Evolutionary conservation across 78 protist species (phyloP).

Genomic region (Polysphondylium violaceum): DNA sequence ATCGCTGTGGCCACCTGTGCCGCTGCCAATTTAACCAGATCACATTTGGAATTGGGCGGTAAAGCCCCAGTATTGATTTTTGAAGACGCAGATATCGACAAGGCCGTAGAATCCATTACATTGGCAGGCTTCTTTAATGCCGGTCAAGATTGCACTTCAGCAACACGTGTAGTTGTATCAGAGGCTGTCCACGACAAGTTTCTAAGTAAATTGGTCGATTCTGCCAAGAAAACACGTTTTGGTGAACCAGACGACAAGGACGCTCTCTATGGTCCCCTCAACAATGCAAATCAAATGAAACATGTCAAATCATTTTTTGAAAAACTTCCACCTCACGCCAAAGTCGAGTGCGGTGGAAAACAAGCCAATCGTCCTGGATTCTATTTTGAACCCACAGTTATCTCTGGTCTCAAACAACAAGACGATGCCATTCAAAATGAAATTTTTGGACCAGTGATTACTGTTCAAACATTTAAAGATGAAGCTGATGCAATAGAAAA

Average conservation of each 20-base stretch:
- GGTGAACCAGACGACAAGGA: constrained; percentile 71
- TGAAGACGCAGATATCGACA: constrained; percentile 90
- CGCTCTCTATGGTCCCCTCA: constrained; percentile 60
- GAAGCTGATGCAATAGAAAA: not conserved
- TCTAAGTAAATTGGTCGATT: constrained; percentile 10
- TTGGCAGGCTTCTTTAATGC: constrained; percentile 24
- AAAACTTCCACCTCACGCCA: constrained; percentile 52
- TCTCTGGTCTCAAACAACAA: not conserved
- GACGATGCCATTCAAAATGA: not conserved
- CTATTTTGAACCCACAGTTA: not conserved
- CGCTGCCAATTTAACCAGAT: constrained; percentile 28
- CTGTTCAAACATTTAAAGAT: not conserved
- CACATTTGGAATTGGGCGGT: constrained; percentile 92
- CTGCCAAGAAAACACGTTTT: not conserved
- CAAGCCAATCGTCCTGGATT: not conserved
- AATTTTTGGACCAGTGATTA: not conserved
- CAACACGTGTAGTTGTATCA: constrained; percentile 84
- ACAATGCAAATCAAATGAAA: constrained; percentile 77
- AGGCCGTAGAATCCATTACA: not conserved
- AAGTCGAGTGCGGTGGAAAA: constrained; percentile 27
- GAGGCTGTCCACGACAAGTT: constrained; percentile 83
- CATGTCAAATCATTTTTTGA: constrained; percentile 15
- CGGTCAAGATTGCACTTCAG: constrained; percentile 88
- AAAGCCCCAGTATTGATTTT: constrained; percentile 91
- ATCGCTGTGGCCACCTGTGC: constrained; percentile 52